These are phyloP conservation scores for Achaetomium macrosporum DNA, from an alignment of 2,329 filamentous ascomycete species.

Conservation along the genomic window DNA sequence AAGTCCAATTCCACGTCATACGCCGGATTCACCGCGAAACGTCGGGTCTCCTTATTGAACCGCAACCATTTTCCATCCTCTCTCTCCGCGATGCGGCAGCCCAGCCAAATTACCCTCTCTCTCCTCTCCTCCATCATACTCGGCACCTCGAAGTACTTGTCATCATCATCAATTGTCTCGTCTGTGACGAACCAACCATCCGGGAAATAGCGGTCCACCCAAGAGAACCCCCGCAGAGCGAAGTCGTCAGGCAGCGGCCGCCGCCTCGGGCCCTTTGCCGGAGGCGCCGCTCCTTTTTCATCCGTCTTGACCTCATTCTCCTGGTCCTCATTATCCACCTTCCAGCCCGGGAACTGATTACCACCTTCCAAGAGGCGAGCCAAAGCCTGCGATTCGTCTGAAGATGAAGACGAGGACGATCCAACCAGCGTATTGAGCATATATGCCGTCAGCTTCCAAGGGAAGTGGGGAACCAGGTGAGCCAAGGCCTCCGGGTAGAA, in stretches of 20 bases:
- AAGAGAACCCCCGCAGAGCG: slow-evolving; percentile 57
- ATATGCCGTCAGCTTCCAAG: slow-evolving; percentile 35
- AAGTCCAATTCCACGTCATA: slow-evolving; percentile 35
- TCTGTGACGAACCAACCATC: slow-evolving; percentile 47
- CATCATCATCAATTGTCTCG: slow-evolving; percentile 61
- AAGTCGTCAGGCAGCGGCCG: slow-evolving; percentile 59
- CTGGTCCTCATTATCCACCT: background rate
- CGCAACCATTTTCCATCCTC: slow-evolving; percentile 37
- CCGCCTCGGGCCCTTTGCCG: slow-evolving; percentile 34
- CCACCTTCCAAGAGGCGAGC: slow-evolving; percentile 34
- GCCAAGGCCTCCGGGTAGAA: slow-evolving; percentile 37
- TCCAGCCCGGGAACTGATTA: slow-evolving; percentile 41
- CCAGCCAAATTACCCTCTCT: slow-evolving; percentile 55
- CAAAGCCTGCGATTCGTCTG: background rate
- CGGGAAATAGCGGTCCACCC: slow-evolving; percentile 54
- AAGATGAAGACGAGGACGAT: slow-evolving; percentile 6
- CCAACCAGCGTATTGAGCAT: slow-evolving; percentile 34
- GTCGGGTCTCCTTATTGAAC: slow-evolving; percentile 35
- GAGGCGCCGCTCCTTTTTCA: background rate
- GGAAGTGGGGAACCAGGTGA: slow-evolving; percentile 36
- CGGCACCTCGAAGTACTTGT: slow-evolving; percentile 56
- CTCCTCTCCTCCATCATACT: slow-evolving; percentile 53
- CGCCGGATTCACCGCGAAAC: slow-evolving; percentile 35
- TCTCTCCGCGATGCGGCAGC: slow-evolving; percentile 39
- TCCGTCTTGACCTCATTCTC: background rate